phyloP scores from a whole-genome alignment of 2,329 filamentous ascomycete genomes.

The Neurospora sp. region DNA sequence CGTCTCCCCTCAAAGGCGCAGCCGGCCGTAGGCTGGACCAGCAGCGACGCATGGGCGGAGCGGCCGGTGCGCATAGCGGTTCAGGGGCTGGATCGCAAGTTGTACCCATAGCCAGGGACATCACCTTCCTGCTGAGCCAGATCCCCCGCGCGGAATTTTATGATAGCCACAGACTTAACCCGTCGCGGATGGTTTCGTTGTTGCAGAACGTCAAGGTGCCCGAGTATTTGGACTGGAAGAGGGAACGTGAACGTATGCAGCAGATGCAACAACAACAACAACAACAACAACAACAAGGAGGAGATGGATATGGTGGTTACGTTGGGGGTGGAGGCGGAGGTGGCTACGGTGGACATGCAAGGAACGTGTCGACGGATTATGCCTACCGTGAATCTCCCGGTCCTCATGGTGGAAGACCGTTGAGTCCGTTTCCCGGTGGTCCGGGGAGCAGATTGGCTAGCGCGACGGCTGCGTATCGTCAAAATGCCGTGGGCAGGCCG shows the following conservation, averaged over 20 bases:
- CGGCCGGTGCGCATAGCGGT: conserved; percentile 30
- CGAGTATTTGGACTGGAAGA: conserved; percentile 46
- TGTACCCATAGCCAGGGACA: conserved; percentile 62
- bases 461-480: conserved; percentile 36
- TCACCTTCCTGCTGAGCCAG: conserved; percentile 57
- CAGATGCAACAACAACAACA: not conserved
- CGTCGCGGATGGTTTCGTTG: conserved; percentile 62
- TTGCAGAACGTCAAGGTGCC: conserved; percentile 61
- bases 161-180: conserved; percentile 58
- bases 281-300: conserved; percentile 18
- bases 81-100: conserved; percentile 28
- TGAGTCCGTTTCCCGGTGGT: conserved; percentile 34
- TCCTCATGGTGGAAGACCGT: conserved; percentile 14
- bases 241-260: not conserved
- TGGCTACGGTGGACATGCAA: conserved; percentile 10
- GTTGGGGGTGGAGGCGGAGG: conserved; percentile 1
- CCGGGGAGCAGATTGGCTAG: conserved; percentile 27
- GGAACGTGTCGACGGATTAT: conserved; percentile 16
- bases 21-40: conserved; percentile 79
- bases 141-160: conserved; percentile 68
- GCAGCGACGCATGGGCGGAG: conserved; percentile 54
- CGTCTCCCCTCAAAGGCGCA: conserved; percentile 85
- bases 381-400: conserved; percentile 17
- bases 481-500: conserved; percentile 38
- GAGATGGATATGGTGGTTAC: conserved; percentile 2